These are phyloP conservation scores for Erucastrum elatum DNA, from an alignment of 345 rosid genomes.

Conservation along the genomic window DNA sequence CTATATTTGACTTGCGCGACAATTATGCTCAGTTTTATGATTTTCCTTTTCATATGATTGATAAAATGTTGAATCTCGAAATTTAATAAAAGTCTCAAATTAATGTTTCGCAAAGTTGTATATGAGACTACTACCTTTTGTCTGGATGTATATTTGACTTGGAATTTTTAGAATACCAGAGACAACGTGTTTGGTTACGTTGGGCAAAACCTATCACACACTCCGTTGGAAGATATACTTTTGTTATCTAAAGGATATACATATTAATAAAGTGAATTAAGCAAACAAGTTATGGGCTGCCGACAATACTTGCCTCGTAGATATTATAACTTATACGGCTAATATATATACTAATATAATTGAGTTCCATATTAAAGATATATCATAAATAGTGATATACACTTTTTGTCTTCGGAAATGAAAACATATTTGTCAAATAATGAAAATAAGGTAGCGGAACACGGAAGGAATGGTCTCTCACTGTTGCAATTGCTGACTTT, in stretches of 20 bases:
- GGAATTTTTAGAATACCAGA: neutral
- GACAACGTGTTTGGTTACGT: slow-evolving; percentile 33
- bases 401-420: too few relatives aligned
- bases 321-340: slow-evolving; percentile 10
- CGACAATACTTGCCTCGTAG: slow-evolving; percentile 21
- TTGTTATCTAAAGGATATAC: neutral
- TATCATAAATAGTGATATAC: too few relatives aligned
- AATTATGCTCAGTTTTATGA: slow-evolving; percentile 26
- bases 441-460: neutral
- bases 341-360: too few relatives aligned
- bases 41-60: neutral
- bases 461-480: slow-evolving; percentile 3
- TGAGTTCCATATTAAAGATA: too few relatives aligned
- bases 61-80: neutral
- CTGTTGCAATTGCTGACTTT: slow-evolving; percentile 33
- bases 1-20: slow-evolving; percentile 26
- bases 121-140: neutral
- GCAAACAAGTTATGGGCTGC: slow-evolving; percentile 33
- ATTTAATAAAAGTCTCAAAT: neutral
- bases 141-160: slow-evolving; percentile 27
- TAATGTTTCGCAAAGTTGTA: slow-evolving; percentile 2
- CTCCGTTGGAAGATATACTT: slow-evolving; percentile 6
- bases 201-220: slow-evolving; percentile 34
- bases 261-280: neutral
- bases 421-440: too few relatives aligned